Conservation (phyloP, 768 basidiomycete species). For the Rhodosporidiobolus sp. region DNA sequence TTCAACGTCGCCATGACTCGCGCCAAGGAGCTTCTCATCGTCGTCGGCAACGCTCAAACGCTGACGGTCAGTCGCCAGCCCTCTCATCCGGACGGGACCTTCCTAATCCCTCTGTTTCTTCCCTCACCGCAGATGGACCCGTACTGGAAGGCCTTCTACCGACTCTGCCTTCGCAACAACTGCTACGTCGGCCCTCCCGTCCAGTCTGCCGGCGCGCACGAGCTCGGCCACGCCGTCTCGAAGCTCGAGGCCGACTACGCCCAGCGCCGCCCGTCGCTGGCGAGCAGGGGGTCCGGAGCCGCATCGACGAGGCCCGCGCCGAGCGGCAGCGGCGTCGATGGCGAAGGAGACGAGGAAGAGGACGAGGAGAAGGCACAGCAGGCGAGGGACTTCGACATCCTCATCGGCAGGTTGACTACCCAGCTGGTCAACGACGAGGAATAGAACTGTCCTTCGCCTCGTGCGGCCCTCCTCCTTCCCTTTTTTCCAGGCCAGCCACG, state of each 20-base stretch:
- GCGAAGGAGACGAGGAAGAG: neutral
- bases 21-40: conserved; percentile 49
- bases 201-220: neutral
- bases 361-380: neutral
- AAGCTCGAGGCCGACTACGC: conserved; percentile 28
- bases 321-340: neutral
- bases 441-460: neutral
- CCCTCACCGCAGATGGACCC: conserved; percentile 42
- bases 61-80: conserved; percentile 35
- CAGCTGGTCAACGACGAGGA: conserved; percentile 15
- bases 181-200: conserved; percentile 32
- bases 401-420: conserved; percentile 26
- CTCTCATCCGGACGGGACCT: neutral
- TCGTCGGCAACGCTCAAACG: conserved; percentile 48
- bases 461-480: too few relatives aligned
- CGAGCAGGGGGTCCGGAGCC: neutral
- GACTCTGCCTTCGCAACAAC: conserved; percentile 45
- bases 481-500: too few relatives aligned
- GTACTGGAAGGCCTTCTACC: conserved; percentile 48
- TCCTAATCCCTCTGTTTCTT: neutral
- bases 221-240: conserved; percentile 17
- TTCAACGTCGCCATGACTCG: conserved; percentile 52
- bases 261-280: neutral
- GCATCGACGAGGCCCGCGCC: too few relatives aligned
- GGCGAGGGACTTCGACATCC: conserved; percentile 23